phyloP scores from a whole-genome alignment of 169 alveolate species.

The Eimeria sp. region DNA sequence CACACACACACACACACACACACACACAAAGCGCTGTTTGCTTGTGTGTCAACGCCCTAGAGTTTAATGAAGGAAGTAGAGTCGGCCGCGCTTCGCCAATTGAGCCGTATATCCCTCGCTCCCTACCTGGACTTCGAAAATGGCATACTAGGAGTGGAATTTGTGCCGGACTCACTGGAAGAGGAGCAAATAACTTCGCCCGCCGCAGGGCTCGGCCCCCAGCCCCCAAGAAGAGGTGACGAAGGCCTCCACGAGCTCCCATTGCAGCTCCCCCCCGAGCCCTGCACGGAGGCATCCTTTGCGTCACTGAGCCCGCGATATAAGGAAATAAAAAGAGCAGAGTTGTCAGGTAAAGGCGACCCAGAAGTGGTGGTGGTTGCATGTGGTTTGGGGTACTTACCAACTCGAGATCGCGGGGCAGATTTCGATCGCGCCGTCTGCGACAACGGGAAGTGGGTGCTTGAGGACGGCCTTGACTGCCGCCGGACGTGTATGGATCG shows the following conservation, averaged over 20 bases:
- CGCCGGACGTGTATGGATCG: constrained; percentile 59
- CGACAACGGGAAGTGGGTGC: constrained; percentile 83
- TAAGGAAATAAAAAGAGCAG: neutral
- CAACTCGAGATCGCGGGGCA: constrained; percentile 69
- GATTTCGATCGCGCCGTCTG: constrained; percentile 83
- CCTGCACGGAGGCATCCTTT: constrained; percentile 59
- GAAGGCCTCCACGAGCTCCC: constrained; percentile 67
- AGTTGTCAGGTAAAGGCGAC: constrained; percentile 60
- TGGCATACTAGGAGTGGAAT: constrained; percentile 50
- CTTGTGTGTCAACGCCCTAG: constrained; percentile 26
- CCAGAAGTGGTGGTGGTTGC: constrained; percentile 71
- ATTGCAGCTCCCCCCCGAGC: constrained; percentile 52
- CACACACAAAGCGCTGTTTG: neutral
- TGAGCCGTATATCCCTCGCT: constrained; percentile 56
- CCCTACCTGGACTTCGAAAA: constrained; percentile 18
- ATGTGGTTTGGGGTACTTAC: constrained; percentile 16
- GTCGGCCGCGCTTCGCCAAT: constrained; percentile 53
- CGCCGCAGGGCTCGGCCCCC: constrained; percentile 71
- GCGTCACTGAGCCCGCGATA: constrained; percentile 33
- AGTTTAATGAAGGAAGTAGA: constrained; percentile 23
- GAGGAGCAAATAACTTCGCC: constrained; percentile 68
- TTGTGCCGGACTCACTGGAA: constrained; percentile 23
- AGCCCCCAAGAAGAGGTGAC: constrained; percentile 43
- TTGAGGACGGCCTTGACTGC: constrained; percentile 78
- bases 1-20: neutral